These are phyloP conservation scores for Neofusicoccum kwambonambiense DNA, from an alignment of 2,329 filamentous ascomycete genomes.

Conservation along the genomic window DNA sequence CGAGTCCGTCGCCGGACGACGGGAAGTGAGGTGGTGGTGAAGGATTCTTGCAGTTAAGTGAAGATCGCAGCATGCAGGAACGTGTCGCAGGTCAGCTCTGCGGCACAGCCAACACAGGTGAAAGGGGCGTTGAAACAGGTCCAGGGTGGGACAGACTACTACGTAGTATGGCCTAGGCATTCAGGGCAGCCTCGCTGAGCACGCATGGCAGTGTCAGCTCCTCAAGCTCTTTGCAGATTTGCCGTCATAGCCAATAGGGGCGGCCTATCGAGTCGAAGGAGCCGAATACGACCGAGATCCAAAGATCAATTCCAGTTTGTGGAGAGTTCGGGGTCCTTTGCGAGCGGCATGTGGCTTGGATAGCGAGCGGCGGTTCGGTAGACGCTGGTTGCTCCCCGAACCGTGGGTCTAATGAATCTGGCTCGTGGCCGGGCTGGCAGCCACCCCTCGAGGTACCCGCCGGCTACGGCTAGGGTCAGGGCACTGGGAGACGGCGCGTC, in stretches of 20 bases:
- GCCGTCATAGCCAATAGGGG: not conserved
- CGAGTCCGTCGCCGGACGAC: not conserved
- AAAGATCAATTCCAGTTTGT: not conserved
- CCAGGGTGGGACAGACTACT: too few relatives aligned
- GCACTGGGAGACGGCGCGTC: not conserved
- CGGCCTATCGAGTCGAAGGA: too few relatives aligned
- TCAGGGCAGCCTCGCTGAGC: not conserved
- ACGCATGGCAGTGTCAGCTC: not conserved
- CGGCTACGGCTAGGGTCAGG: not conserved
- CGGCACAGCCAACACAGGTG: not conserved
- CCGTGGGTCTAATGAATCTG: not conserved
- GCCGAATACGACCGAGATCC: not conserved
- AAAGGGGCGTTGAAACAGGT: not conserved
- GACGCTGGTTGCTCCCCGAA: not conserved
- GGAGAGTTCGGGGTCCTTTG: not conserved
- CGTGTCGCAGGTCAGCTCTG: not conserved
- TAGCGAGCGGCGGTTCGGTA: not conserved
- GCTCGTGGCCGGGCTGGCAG: not conserved
- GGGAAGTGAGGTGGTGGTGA: not conserved
- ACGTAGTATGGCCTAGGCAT: not conserved
- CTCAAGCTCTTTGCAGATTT: not conserved
- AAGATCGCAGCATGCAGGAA: not conserved
- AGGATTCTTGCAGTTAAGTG: not conserved
- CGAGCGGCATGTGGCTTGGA: not conserved
- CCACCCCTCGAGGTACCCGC: not conserved